These are phyloP conservation scores for Ceratonia siliqua DNA, from an alignment of 306 rosid species.

Conservation along the genomic window DNA sequence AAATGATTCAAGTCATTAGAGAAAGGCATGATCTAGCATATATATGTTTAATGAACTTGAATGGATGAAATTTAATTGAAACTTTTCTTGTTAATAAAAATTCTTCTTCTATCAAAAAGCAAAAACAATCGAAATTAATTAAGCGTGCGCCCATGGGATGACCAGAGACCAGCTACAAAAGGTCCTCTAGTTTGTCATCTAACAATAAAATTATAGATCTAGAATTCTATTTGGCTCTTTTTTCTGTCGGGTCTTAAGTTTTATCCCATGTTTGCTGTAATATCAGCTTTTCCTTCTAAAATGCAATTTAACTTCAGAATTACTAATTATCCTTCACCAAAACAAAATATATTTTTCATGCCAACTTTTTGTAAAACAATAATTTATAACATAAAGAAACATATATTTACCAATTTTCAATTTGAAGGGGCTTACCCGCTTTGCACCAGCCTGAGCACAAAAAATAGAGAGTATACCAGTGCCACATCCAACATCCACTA, in stretches of 20 bases:
- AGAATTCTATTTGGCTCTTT: background rate
- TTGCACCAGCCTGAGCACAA: conserved; percentile 99
- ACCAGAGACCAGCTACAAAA: background rate
- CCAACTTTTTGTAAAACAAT: background rate
- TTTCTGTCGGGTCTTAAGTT: background rate
- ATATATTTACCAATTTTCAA: conserved; percentile 2
- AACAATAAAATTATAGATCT: background rate
- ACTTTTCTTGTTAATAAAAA: background rate
- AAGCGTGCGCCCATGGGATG: background rate
- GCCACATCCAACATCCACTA: conserved; percentile 97
- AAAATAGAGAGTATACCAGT: conserved; percentile 95
- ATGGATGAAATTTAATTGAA: background rate
- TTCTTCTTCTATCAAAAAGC: background rate
- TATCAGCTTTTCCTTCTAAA: background rate
- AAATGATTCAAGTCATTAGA: background rate
- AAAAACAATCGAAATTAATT: background rate
- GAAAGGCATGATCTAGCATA: conserved; percentile 1
- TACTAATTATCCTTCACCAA: background rate
- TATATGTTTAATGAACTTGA: background rate
- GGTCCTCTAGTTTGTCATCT: background rate
- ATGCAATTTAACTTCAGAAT: background rate
- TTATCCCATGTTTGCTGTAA: background rate
- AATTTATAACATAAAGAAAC: background rate
- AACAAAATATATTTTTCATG: background rate
- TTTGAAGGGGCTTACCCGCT: conserved; percentile 61